phyloP scores from a whole-genome alignment of 495 filamentous ascomycete genomes.

The Pseudoneurospora amorphoporcata region DNA sequence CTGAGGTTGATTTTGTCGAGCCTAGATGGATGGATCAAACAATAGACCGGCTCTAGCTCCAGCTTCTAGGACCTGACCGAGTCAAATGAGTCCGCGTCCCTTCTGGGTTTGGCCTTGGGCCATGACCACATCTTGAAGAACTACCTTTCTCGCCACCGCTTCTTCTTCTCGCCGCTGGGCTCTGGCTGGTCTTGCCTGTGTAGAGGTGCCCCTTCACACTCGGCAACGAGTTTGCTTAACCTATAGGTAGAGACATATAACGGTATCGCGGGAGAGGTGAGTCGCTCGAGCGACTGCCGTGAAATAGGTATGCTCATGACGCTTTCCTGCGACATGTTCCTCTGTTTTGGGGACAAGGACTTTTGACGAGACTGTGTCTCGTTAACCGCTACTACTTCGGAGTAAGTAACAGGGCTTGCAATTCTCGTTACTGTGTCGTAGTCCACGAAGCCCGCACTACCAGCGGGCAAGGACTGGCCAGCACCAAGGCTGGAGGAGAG shows the following conservation, averaged over 20 bases:
- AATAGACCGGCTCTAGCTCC: background rate
- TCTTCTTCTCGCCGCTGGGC: background rate
- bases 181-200: background rate
- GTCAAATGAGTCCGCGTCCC: too few relatives aligned
- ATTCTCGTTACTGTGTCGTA: background rate
- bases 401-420: background rate
- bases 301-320: background rate
- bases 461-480: background rate
- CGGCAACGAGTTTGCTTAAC: background rate
- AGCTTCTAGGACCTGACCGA: background rate
- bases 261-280: background rate
- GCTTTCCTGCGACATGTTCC: background rate
- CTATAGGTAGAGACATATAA: background rate
- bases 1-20: constrained; percentile 40
- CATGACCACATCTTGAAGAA: background rate
- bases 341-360: background rate
- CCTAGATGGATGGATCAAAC: background rate
- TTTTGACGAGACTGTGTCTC: background rate
- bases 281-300: background rate
- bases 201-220: background rate
- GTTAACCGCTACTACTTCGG: background rate
- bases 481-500: background rate
- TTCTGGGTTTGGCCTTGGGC: background rate
- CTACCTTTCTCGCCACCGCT: background rate
- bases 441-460: background rate